Base-by-base conservation (phyloP, 257 asterid genomes). In the Petrea volubilis region DNA sequence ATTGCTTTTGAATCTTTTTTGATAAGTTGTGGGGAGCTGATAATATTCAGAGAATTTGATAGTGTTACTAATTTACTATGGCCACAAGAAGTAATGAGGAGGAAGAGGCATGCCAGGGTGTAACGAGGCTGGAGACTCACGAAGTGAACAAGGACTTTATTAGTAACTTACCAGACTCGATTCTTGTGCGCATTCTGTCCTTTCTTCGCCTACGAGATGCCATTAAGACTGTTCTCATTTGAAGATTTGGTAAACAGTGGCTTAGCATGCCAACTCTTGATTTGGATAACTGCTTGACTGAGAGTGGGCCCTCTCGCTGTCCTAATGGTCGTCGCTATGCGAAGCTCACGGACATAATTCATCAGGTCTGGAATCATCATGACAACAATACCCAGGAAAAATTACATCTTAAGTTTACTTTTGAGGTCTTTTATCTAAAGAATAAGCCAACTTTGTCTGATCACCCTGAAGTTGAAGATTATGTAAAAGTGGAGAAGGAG, bases 161-260 rank as follows among this genome's bases (percentile, higher is more conserved):
- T 3, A 79, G 74, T 60, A 76, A 24, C 36, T 65, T 82, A 41
- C 84, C 80, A 3, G 84, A 76, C 64, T 53, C 34, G 1, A 73
- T 82, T 31, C 77, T 82, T 25, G 29, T 65, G 33, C 72, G 60
- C 8, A 73, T 82, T 34, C 82, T 76, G 15, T 64, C 82, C 21
- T 70, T 82, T 60, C 62, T 82, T 24, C 78, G 77, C 14, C 17
- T 63, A 8, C 12, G 15, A 6, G 86, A 75, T 44, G 81, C 67
- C 2, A 41, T 69, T 17, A 71, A 56, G 15, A 81, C 79, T n/a
- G 60, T 31, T 49, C 60, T 71, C 4, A 29, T 75, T n/a, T n/a
- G n/a, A 38, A 55, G 80, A 56, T 82, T 79, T 57, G 76, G 78
- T 18, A 52, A 62, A 18, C 71, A 79, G 17, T 79, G 82, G 80